Base-by-base conservation (phyloP, 2,329 filamentous ascomycete genomes). In the Endoconidiophora polonica region DNA sequence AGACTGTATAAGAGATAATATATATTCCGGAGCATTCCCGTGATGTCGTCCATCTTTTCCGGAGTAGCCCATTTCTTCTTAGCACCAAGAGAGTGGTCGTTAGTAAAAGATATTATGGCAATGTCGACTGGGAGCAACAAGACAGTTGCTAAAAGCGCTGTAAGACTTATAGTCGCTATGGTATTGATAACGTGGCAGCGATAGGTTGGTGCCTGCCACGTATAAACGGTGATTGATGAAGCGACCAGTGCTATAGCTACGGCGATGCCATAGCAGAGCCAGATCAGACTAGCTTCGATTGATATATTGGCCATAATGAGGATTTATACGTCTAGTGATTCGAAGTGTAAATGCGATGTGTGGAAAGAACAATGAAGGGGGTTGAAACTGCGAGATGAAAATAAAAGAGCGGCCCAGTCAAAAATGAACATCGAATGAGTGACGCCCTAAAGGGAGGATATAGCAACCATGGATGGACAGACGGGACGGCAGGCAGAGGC, bases 11-110 rank as follows among this genome's bases (percentile, higher is more conserved):
- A 73, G 0, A 79, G 73, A 65, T 96, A 96, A 68, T 98, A 98
- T 52, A 94, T 83, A 52, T 93, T 74, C 62, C 85, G 85, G 56
- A 98, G 72, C 0, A 85, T 86, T 55, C 78, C 72, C 14, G 90
- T 70, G 50, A 96, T 94, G 55, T 76, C 74, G 55, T 84, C 74
- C 53, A 96, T 78, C 48, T 78, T 78, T 56, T 83, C 76, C 23
- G 86, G 84, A 0, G 85, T 93, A 9, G 91, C 91, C 91, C 91
- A 98, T 58, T 90, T 81, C 65, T 95, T 95, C 68, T 94, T 93
- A 45, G 74, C 74, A 53, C 91, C 91, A 33, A 82, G 70, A 45
- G 78, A 75, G 4, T 81, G 75, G 50, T 80, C 80, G 12, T 79
- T 82, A 0, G 91, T 98, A 5, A 87, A 86, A 2, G 90, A 95